A percentile compares a stretch with the other conserved stretches of the same genome.
Conservation (phyloP, 257 asterid genomes). For the Coffea eugenioides region DNA sequence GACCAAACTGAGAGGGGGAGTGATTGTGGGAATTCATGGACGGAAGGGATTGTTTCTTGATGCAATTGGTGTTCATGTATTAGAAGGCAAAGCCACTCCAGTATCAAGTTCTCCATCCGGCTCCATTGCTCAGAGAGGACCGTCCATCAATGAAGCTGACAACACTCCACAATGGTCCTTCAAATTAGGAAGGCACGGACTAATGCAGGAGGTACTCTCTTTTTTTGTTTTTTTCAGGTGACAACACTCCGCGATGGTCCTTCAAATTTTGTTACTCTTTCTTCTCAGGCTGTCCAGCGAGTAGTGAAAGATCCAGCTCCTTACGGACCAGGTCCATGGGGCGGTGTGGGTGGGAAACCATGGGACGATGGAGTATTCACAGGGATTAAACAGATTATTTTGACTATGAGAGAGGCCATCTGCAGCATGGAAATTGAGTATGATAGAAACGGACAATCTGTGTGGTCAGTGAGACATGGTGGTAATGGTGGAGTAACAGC, state of each 20-base stretch:
- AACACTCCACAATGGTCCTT: conserved; percentile 41
- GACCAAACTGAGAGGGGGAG: conserved; percentile 52
- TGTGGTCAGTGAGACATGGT: conserved; percentile 86
- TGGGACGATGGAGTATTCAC: conserved; percentile 90
- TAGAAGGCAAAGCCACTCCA: conserved; percentile 39
- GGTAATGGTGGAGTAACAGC: conserved; percentile 46
- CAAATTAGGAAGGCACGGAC: conserved; percentile 45
- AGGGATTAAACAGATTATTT: conserved; percentile 64
- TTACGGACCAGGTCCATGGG: conserved; percentile 89
- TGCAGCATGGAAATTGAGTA: conserved; percentile 69
- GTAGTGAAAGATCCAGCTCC: conserved; percentile 55
- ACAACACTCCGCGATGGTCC: too few relatives aligned
- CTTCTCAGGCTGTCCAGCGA: conserved; percentile 35
- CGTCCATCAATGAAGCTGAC: conserved; percentile 25
- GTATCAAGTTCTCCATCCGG: conserved; percentile 20
- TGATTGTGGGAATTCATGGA: conserved; percentile 72
- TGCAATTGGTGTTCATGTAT: conserved; percentile 66
- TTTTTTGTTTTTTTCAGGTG: neutral
- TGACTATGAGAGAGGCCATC: conserved; percentile 53
- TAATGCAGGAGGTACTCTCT: conserved; percentile 44
- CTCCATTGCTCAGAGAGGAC: conserved; percentile 27
- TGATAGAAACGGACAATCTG: conserved; percentile 82
- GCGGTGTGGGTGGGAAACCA: conserved; percentile 80
- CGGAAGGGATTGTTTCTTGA: conserved; percentile 70
- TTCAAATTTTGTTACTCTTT: neutral